Evolutionary conservation across 306 rosid genomes (phyloP), one percentile per base, ranked within the genome.

Genomic region (Astragalus glycyphyllos): DNA sequence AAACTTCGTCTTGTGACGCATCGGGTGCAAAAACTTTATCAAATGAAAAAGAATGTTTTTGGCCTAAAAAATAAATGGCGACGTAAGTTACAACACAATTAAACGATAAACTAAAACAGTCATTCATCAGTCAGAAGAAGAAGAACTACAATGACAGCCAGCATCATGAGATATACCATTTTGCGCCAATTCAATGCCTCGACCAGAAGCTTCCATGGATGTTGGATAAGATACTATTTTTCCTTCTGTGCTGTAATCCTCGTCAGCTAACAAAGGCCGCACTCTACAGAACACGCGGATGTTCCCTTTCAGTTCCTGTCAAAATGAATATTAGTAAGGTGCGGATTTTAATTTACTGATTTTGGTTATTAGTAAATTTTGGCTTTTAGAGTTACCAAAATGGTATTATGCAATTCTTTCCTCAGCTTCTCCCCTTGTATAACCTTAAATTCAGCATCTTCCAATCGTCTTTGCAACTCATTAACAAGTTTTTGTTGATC

Each of bases 211-310:
- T 72, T 94, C 99, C 86, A 89, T 86, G 2, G 99, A 86, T 26
- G 96, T 80, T 26, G 99, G 99, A 77, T 83, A 94, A 63, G 96
- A 83, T 72, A 94, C 41, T 60, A 85, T 29, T 77, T 87, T 94
- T 31, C 85, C 85, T 48, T 94, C 97, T 6, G 85, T 9, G 58
- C 54, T 74, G 63, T 76, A 74, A 78, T 58, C 83, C n/a, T 94
- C 96, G 56, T 94, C 97, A 3, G 96, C 86, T 76, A 94, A 81
- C 72, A 89, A 68, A 40, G 99, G 97, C 4, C 99, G 82, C 60
- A 94, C 99, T 91, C 99, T 81, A 83, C 99, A 94, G 87, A 94
- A 94, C 60, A 94, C 97, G 0, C 99, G 97, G 71, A 94, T 94
- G 78, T 94, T 94, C 77, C 99, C 99, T 86, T 94, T 94, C 11